Evolutionary conservation across 225 moss, liverwort and hornwort genomes (phyloP).

Genomic region (Marchantia paleacea): DNA sequence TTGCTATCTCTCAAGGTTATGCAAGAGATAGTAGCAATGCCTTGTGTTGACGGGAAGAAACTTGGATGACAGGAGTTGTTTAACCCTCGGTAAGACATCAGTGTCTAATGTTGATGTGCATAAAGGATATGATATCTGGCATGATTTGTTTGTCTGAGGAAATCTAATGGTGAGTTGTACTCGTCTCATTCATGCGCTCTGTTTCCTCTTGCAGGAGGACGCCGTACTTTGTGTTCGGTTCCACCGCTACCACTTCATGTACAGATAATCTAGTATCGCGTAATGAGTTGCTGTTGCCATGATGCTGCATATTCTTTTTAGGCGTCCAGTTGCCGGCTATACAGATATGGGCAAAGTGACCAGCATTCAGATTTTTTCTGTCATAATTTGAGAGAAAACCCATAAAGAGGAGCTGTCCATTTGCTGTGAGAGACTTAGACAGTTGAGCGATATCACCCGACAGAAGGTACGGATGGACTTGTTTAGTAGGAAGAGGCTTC

Average conservation of each 20-base stretch:
- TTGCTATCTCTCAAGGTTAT: too few relatives aligned
- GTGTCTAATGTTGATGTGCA: not conserved
- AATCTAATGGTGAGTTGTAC: not conserved
- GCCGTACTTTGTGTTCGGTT: not conserved
- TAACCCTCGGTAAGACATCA: not conserved
- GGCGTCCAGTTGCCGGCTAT: not conserved
- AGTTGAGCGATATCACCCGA: not conserved
- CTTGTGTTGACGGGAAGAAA: not conserved
- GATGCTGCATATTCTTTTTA: slow-evolving; percentile 5
- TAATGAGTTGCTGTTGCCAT: slow-evolving; percentile 2
- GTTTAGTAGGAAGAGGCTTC: not conserved
- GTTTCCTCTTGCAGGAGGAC: not conserved
- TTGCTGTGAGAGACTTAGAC: not conserved
- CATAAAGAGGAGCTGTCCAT: not conserved
- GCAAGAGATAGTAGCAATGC: too few relatives aligned
- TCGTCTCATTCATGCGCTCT: not conserved
- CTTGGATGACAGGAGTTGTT: not conserved
- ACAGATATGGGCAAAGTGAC: not conserved
- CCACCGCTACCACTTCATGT: not conserved
- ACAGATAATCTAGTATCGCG: not conserved
- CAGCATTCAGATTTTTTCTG: slow-evolving; percentile 12
- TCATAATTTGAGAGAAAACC: not conserved
- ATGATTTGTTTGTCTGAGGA: not conserved
- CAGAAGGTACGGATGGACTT: not conserved
- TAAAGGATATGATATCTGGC: not conserved